phyloP scores from a whole-genome alignment of 139 green algal species.

The Gonium pectorale region DNA sequence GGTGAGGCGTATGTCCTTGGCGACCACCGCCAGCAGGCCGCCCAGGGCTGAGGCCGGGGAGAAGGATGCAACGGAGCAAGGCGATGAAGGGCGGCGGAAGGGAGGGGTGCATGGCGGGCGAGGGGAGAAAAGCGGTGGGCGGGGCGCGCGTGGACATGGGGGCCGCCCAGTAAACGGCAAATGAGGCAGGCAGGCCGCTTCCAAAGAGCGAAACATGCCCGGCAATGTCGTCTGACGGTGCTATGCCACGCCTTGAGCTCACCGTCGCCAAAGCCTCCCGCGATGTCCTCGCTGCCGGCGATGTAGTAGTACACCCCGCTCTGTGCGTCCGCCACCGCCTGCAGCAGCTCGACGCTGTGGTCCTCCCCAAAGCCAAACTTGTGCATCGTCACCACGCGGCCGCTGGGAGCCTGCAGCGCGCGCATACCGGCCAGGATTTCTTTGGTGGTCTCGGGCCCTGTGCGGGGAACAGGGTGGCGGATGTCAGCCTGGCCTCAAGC shows the following conservation, averaged over 20 bases:
- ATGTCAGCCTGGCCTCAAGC: no score
- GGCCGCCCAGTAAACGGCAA: no score
- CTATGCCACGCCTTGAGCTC: no score
- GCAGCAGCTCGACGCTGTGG: constrained; percentile 55
- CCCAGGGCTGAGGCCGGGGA: constrained; percentile 46
- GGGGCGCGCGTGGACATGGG: not conserved
- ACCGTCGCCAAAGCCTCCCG: constrained; percentile 31
- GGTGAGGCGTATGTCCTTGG: constrained; percentile 48
- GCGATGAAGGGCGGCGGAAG: no score
- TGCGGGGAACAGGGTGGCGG: not conserved
- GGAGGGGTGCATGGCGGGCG: not conserved
- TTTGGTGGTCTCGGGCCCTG: not conserved
- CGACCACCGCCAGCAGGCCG: constrained; percentile 62
- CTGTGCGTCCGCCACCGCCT: constrained; percentile 56
- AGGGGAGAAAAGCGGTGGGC: constrained; percentile 41
- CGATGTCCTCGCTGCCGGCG: constrained; percentile 10
- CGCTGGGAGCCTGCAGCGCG: constrained; percentile 2
- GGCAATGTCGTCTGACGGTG: no score
- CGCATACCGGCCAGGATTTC: constrained; percentile 10
- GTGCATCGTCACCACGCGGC: constrained; percentile 50
- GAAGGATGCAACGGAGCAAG: no score
- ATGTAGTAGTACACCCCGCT: constrained; percentile 69
- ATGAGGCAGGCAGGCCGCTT: no score
- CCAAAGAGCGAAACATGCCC: no score
- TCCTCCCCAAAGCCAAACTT: constrained; percentile 60